phyloP scores from a whole-genome alignment of 2,329 filamentous ascomycete genomes.

The Pestalotiopsis sp. region DNA sequence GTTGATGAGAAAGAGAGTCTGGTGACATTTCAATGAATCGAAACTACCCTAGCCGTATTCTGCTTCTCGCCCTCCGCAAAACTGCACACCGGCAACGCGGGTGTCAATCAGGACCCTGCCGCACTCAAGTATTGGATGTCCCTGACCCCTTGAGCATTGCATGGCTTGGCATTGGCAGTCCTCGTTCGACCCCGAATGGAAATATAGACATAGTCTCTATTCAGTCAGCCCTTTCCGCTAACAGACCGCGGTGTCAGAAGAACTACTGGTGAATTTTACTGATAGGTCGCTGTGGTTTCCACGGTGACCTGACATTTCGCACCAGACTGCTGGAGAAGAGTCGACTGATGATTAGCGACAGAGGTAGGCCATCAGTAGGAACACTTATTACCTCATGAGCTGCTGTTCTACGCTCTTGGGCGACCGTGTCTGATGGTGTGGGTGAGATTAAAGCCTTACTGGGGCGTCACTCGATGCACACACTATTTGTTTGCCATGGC shows the following conservation, averaged over 20 bases:
- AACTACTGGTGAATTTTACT: too few relatives aligned
- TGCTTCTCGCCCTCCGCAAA: background rate
- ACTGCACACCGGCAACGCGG: background rate
- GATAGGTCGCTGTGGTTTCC: background rate
- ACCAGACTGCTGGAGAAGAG: background rate
- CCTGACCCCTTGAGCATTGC: background rate
- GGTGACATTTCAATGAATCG: background rate
- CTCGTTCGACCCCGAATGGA: background rate
- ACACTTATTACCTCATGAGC: background rate
- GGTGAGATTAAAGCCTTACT: background rate
- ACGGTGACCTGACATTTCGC: background rate
- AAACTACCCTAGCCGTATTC: background rate
- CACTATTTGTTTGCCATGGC: background rate
- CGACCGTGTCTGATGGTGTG: background rate
- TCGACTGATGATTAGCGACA: background rate
- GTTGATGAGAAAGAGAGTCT: background rate
- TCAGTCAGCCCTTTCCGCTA: background rate
- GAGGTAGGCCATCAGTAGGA: background rate
- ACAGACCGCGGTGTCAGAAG: background rate
- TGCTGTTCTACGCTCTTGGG: background rate
- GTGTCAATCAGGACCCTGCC: background rate
- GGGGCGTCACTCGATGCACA: background rate
- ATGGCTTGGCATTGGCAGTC: background rate
- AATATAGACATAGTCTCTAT: background rate
- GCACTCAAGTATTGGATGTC: background rate